phyloP scores from a whole-genome alignment of 495 filamentous ascomycete genomes.

The Pyrenula aspistea region DNA sequence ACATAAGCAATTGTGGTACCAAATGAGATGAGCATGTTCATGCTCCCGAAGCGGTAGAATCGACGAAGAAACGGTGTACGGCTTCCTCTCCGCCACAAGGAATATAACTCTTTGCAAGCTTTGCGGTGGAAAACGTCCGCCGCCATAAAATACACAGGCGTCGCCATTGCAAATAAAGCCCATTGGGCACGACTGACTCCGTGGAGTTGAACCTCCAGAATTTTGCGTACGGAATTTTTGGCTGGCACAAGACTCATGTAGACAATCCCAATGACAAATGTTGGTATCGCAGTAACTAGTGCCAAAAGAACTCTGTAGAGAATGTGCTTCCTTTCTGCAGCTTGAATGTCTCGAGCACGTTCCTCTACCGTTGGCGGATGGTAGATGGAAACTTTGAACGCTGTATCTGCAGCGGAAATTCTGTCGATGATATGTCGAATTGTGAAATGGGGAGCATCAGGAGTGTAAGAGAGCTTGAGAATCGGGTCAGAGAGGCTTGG shows the following conservation, averaged over 20 bases:
- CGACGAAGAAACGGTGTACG: constrained; percentile 60
- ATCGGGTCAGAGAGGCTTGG: constrained; percentile 48
- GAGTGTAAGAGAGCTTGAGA: constrained; percentile 57
- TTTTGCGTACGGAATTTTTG: constrained; percentile 40
- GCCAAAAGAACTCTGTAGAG: constrained; percentile 57
- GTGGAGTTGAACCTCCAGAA: constrained; percentile 63
- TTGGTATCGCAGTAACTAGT: constrained; percentile 66
- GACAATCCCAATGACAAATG: constrained; percentile 81
- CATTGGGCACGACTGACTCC: constrained; percentile 69
- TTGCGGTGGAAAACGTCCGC: constrained; percentile 78
- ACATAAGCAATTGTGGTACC: constrained; percentile 86
- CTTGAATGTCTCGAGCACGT: constrained; percentile 58
- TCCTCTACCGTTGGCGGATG: constrained; percentile 81
- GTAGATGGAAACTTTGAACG: constrained; percentile 56
- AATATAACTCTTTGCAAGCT: constrained; percentile 65
- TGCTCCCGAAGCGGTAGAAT: constrained; percentile 89
- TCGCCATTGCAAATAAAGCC: constrained; percentile 74
- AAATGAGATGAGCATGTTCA: constrained; percentile 87
- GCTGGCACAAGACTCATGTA: constrained; percentile 72
- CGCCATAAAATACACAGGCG: constrained; percentile 80
- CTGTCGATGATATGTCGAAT: constrained; percentile 59
- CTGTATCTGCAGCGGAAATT: constrained; percentile 51
- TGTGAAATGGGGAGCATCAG: constrained; percentile 57
- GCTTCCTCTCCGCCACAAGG: constrained; percentile 73
- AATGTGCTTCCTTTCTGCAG: constrained; percentile 47